Conservation (phyloP, 345 rosid genomes). For the Acer campestre region DNA sequence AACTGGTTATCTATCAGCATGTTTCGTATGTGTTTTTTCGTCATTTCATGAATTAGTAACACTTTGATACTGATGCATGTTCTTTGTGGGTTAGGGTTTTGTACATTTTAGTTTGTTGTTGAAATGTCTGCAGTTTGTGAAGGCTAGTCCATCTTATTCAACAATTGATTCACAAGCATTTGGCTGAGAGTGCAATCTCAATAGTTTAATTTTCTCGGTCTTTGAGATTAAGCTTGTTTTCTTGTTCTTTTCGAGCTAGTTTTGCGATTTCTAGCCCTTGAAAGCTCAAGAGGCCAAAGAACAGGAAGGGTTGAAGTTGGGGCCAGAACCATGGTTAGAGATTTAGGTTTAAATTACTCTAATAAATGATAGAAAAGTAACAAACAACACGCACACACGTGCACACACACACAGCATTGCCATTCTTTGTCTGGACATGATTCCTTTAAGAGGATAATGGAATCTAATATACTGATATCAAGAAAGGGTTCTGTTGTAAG, state of each 20-base stretch:
- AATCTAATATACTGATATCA: background rate
- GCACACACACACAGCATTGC: background rate
- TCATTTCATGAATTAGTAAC: constrained; percentile 5
- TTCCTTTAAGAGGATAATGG: background rate
- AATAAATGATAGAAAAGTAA: background rate
- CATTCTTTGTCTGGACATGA: background rate
- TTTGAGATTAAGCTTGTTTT: background rate
- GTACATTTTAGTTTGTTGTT: background rate
- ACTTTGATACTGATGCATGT: background rate
- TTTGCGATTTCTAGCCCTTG: background rate
- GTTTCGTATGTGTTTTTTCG: background rate
- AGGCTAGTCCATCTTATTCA: background rate
- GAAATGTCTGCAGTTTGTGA: background rate
- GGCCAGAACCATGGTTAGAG: background rate
- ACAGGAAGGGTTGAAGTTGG: background rate
- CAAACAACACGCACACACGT: background rate
- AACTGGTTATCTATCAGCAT: background rate
- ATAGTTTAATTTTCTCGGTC: background rate
- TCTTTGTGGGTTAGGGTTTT: background rate
- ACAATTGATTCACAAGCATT: background rate
- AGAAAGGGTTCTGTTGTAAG: background rate
- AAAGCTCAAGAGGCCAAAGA: background rate
- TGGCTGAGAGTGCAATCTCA: background rate
- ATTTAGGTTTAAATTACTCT: background rate
- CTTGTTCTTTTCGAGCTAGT: background rate